Evolutionary conservation across 164 flowering plant species (phyloP).

Genomic region (Pachysandra terminalis): DNA sequence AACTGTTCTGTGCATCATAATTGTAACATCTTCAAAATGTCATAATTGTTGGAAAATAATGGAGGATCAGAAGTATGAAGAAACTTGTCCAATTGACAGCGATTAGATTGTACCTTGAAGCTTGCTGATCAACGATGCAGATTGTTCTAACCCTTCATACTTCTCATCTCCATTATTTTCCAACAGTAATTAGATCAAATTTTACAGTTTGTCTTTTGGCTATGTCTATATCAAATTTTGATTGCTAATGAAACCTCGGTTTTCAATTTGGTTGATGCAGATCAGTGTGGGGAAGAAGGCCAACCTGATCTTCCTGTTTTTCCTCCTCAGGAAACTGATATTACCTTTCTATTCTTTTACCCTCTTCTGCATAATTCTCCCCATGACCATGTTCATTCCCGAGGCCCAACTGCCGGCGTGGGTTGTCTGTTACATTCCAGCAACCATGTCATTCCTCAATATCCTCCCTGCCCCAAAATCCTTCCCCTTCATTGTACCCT

Average conservation of each 20-base stretch:
- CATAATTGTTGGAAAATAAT: too few species aligned
- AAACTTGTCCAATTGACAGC: too few species aligned
- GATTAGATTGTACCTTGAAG: too few species aligned
- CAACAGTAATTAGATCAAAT: neutral
- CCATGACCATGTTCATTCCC: too few species aligned
- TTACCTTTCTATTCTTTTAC: slow-evolving; percentile 30
- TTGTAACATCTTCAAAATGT: too few species aligned
- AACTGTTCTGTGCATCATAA: too few species aligned
- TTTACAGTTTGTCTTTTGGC: neutral
- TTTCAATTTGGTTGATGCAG: slow-evolving; percentile 13
- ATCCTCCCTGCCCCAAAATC: slow-evolving; percentile 28
- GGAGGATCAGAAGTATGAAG: too few species aligned
- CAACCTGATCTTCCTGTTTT: slow-evolving; percentile 26
- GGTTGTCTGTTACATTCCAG: slow-evolving; percentile 27
- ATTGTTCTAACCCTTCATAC: too few species aligned
- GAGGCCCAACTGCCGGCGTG: slow-evolving; percentile 29
- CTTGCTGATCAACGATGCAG: too few species aligned
- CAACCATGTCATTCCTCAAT: slow-evolving; percentile 22
- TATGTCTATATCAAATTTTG: neutral
- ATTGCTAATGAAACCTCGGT: neutral
- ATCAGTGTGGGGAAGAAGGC: slow-evolving; percentile 22
- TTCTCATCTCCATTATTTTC: too few species aligned
- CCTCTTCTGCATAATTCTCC: too few species aligned
- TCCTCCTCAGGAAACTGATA: too few species aligned
- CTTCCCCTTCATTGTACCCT: slow-evolving; percentile 28